phyloP scores from a whole-genome alignment of 768 basidiomycete genomes.

The Mycena leptocephala region DNA sequence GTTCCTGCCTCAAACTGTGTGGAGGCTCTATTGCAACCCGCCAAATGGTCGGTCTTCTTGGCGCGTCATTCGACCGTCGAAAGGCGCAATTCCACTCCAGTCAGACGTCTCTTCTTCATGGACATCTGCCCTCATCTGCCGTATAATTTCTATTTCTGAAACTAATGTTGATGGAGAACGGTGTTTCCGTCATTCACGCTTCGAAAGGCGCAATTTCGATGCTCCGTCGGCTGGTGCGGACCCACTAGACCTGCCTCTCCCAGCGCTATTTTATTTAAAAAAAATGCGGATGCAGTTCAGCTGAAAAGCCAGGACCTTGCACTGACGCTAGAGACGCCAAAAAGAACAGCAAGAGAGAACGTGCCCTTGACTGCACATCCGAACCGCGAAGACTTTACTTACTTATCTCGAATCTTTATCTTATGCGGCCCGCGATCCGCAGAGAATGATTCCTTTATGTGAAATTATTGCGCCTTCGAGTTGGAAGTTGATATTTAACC shows the following conservation, averaged over 20 bases:
- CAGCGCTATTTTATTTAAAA: neutral
- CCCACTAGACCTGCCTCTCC: neutral
- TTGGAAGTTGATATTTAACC: neutral
- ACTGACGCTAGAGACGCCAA: neutral
- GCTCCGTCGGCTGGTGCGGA: neutral
- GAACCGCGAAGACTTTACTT: neutral
- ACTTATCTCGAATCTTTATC: neutral
- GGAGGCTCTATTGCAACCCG: neutral
- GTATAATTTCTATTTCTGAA: neutral
- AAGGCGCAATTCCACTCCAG: slow-evolving; percentile 7
- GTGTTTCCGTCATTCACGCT: neutral
- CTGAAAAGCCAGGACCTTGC: neutral
- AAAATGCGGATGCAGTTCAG: neutral
- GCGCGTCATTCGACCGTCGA: slow-evolving; percentile 4
- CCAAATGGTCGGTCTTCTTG: neutral
- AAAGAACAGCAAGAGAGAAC: neutral
- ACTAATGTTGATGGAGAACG: neutral
- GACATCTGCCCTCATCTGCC: neutral
- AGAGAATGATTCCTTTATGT: neutral
- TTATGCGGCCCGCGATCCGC: slow-evolving; percentile 8
- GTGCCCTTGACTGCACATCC: neutral
- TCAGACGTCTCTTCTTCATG: neutral
- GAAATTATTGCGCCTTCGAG: slow-evolving; percentile 14
- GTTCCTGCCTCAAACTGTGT: too few species aligned
- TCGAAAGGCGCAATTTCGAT: slow-evolving; percentile 26